These are phyloP conservation scores for Ascochyta lentis DNA, from an alignment of 2,329 filamentous ascomycete genomes.

Conservation along the genomic window DNA sequence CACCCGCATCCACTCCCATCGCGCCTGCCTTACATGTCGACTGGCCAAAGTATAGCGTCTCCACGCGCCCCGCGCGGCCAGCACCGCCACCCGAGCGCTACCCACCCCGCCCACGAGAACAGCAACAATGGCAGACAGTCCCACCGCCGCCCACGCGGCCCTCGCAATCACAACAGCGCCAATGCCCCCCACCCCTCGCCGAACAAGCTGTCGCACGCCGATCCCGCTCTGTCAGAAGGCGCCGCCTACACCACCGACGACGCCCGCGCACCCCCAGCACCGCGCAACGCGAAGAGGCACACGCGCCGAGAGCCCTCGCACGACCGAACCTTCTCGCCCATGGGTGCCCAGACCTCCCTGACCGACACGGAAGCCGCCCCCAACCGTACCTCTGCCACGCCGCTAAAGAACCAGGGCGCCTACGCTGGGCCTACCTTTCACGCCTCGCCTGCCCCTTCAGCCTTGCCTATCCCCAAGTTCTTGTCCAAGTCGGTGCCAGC, in stretches of 20 bases:
- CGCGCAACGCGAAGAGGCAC: conserved; percentile 41
- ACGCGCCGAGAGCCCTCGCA: conserved; percentile 36
- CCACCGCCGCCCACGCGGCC: conserved; percentile 40
- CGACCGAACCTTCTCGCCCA: conserved; percentile 37
- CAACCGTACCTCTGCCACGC: conserved; percentile 35
- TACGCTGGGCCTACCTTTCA: conserved; percentile 97
- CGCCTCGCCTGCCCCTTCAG: conserved; percentile 88
- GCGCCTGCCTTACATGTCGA: conserved; percentile 40
- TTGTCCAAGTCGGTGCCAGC: conserved; percentile 77
- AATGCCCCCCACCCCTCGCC: conserved; percentile 23
- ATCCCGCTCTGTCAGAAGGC: conserved; percentile 32
- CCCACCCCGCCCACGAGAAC: conserved; percentile 30
- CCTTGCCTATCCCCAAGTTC: conserved; percentile 90
- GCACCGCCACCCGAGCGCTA: conserved; percentile 40
- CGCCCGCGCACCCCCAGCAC: conserved; percentile 29
- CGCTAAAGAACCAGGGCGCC: conserved; percentile 55
- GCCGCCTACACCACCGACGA: conserved; percentile 41
- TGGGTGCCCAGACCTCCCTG: conserved; percentile 27
- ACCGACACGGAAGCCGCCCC: conserved; percentile 37
- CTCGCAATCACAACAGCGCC: conserved; percentile 35
- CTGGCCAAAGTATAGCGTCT: conserved; percentile 39
- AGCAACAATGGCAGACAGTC: conserved; percentile 33
- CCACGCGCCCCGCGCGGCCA: conserved; percentile 43
- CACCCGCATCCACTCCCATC: not conserved
- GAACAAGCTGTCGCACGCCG: conserved; percentile 17